Base-by-base conservation (phyloP, 2,329 filamentous ascomycete genomes). In the Talaromyces sp. region DNA sequence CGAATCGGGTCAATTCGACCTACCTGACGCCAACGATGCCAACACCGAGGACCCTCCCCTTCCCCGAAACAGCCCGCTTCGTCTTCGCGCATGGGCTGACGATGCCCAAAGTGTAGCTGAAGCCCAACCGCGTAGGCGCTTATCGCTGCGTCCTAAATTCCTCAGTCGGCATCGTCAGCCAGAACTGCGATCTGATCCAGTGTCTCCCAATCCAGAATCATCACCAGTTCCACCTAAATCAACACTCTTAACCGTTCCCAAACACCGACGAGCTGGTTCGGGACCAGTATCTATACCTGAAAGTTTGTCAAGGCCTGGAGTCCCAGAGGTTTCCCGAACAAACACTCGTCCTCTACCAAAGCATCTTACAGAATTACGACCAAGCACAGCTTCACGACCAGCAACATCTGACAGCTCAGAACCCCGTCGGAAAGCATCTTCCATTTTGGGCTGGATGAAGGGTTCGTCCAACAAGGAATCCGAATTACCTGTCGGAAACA, bases 371-470 rank as follows among this genome's bases (percentile, higher is more conserved):
- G 70, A 73, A 52, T 61, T 65, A 48, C 62, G 64, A 32, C 43
- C 66, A 12, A 55, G 63, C 24, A 63, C 68, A 12, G 58, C 65
- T 9, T 59, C 57, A 27, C 65, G 67, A 24, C 69, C 68, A 2
- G 62, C 63, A 9, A 70, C 70, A 35, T 70, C 72, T 2, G 66
- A 70, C 43, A 67, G 66, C 56, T 65, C 64, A 24, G 73, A 74
- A 10, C 69, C 73, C 58, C 74, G 74, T 59, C 68, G 74, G 24
- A 74, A 72, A 50, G 71, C 72, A 59, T 76, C 75, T 2, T 63
- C 74, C 6, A 68, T 77, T 27, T 70, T 76, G 43, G 69, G 72
- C n/a, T 77, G 75, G 75, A 73, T 77, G 66, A 77, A 76, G 62
- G 66, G 66, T 19, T 60, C 66, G 11, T 52, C 58, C 12, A 65